Evolutionary conservation across 768 basidiomycete species (phyloP), one percentile per base, ranked within the genome.

Genomic region (Gelatoporia subvermispora): DNA sequence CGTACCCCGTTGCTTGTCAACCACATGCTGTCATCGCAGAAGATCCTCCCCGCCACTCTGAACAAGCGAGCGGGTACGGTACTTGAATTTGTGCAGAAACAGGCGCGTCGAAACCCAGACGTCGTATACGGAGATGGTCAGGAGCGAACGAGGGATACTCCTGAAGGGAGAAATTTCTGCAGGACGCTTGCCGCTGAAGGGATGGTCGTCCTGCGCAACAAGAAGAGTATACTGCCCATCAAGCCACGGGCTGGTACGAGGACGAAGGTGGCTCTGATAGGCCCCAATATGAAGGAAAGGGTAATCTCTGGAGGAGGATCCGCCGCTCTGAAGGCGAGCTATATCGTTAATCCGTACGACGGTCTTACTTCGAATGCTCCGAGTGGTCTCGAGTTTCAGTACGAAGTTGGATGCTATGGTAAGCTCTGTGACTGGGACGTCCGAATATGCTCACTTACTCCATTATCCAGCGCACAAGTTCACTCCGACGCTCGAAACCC

Each of bases 231-330:
- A n/a, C 67, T 89, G 15, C 86, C 86, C 2, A 51, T 85, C 4
- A 58, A 60, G n/a, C 45, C 62, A 8, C 51, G 49, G 17, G 47
- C 47, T 20, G 60, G 58, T 23, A 60, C 58, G 35, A 63, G 72
- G 34, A 73, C 72, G 55, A 77, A 70, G 49, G 67, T 89, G 35
- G 82, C 80, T 4, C 68, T 87, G 41, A 81, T 87, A 47, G 85
- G 85, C 1, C 82, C 85, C 2, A 86, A 86, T 62, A 80, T 79
- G 37, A 78, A 78, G 60, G 79, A 76, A 43, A 65, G 76, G 35
- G 72, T 85, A 5, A 79, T 87, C 39, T 88, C 85, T 17, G 84
- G 84, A 11, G 89, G 88, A 21, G 88, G 88, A 31, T 88, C 88
- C 28, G 84, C 85, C 9, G 62, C 69, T 28, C 71, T 92, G 45